These are phyloP conservation scores for Lepidium sativum DNA, from an alignment of 345 rosid species.

Conservation along the genomic window DNA sequence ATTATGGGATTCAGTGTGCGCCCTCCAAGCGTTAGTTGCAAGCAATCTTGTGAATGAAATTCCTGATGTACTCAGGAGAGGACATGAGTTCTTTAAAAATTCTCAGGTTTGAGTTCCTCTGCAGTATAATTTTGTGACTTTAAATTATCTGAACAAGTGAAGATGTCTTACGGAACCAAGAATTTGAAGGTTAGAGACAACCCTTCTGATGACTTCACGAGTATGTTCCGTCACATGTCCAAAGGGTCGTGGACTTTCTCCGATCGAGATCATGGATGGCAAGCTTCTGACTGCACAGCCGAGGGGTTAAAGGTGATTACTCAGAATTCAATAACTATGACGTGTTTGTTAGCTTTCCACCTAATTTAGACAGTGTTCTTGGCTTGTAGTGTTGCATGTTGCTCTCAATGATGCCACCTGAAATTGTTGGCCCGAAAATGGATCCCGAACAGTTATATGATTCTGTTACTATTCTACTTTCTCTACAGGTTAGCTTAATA, in stretches of 20 bases:
- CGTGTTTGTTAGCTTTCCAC: background rate
- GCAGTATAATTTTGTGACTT: background rate
- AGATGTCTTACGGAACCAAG: background rate
- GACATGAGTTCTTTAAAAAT: constrained; percentile 63
- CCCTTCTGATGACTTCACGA: constrained; percentile 33
- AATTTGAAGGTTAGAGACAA: constrained; percentile 40
- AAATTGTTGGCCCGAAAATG: constrained; percentile 52
- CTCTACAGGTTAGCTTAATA: constrained; percentile 41
- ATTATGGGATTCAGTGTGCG: constrained; percentile 65
- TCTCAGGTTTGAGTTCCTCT: constrained; percentile 50
- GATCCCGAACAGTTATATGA: constrained; percentile 43
- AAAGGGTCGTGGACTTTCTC: constrained; percentile 34
- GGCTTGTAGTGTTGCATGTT: constrained; percentile 50
- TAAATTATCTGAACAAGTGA: background rate
- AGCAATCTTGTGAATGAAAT: constrained; percentile 44
- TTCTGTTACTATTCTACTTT: constrained; percentile 49
- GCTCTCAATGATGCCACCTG: constrained; percentile 63
- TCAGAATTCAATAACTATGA: background rate
- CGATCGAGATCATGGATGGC: constrained; percentile 33
- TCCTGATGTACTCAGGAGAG: constrained; percentile 49
- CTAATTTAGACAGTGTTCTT: background rate
- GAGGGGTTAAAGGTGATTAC: constrained; percentile 25
- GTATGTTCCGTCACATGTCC: constrained; percentile 30
- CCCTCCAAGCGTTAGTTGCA: constrained; percentile 74
- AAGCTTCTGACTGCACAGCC: constrained; percentile 32